Evolutionary conservation across 176 grass and related monocot genomes (phyloP).

Genomic region (Bromus sterilis): DNA sequence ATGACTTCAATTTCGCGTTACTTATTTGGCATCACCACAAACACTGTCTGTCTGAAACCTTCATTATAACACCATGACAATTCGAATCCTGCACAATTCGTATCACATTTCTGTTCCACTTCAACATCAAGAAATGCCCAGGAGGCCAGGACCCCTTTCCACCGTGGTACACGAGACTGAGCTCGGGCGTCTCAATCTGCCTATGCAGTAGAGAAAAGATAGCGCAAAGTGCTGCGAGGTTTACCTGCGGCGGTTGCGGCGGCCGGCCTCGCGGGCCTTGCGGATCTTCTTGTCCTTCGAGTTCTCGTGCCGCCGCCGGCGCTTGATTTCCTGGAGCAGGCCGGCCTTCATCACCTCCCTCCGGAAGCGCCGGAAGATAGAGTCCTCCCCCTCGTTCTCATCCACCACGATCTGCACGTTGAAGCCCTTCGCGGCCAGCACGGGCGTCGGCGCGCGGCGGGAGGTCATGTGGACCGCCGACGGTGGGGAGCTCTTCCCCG

Average conservation of each 20-base stretch:
- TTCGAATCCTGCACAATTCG: background rate
- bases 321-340: slow-evolving; percentile 75
- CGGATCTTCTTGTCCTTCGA: slow-evolving; percentile 60
- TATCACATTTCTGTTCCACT: background rate
- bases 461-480: slow-evolving; percentile 30
- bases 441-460: slow-evolving; percentile 12
- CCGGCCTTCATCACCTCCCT: slow-evolving; percentile 76
- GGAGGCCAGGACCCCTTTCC: background rate
- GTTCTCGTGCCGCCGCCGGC: slow-evolving; percentile 76
- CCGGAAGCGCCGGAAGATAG: slow-evolving; percentile 69
- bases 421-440: slow-evolving; percentile 41
- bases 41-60: background rate
- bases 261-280: slow-evolving; percentile 67
- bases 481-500: slow-evolving; percentile 30
- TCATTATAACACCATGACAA: background rate
- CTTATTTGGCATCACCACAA: background rate
- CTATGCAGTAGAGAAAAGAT: background rate
- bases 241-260: slow-evolving; percentile 57
- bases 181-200: background rate
- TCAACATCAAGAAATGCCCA: background rate
- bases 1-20: background rate
- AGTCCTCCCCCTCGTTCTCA: slow-evolving; percentile 69
- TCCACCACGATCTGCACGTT: slow-evolving; percentile 91
- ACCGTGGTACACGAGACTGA: background rate
- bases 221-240: background rate